Evolutionary conservation across 257 asterid genomes (phyloP), one percentile per base, ranked within the genome.

Genomic region (Capsicum baccatum): DNA sequence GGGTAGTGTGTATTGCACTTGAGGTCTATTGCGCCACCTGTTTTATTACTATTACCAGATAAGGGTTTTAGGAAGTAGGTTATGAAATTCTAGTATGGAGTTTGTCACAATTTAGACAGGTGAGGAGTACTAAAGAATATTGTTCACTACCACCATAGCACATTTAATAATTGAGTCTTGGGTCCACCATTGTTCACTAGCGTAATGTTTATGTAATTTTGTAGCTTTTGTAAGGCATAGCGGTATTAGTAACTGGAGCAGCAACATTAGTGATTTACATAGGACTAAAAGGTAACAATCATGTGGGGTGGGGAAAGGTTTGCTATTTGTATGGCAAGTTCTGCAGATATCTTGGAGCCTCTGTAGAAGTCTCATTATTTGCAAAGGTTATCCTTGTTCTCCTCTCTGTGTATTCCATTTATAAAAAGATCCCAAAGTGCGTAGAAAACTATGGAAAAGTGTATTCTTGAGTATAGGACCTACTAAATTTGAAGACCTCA

Each of bases 201-300:
- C 3, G 42, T 26, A 78, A n/a, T n/a, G 35, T 16, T 58, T 13
- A 54, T 47, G 37, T 39, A 37, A 44, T 48, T 17, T 16, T 89
- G 89, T 92, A 96, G 99, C 90, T 96, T 39, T 63, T 94, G 84
- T 57, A 94, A 60, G 99, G 99, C 48, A 91, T 93, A 3, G 87
- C 90, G 52, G 95, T 96, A 9, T 62, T 98, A 50, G 99, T 97
- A 50, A 89, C 92, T 0, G 98, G 99, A 79, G 73, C 97, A 16
- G 97, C 94, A 66, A 97, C 91, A 21, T 97, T 88, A 52, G 97
- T 95, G n/a, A 93, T 80, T 14, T 94, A 95, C 88, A 44, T 94
- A 6, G 99, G 97, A 14, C 73, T 89, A 79, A 94, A 90, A 89
- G 99, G 99, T 19, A 91, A 94, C 70, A 79, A 90, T 0, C 88